Percentiles rank a stretch among this genome's conserved stretches.
These are phyloP conservation scores for Achaetomium macrosporum DNA, from an alignment of 2,329 filamentous ascomycete species.

Conservation along the genomic window DNA sequence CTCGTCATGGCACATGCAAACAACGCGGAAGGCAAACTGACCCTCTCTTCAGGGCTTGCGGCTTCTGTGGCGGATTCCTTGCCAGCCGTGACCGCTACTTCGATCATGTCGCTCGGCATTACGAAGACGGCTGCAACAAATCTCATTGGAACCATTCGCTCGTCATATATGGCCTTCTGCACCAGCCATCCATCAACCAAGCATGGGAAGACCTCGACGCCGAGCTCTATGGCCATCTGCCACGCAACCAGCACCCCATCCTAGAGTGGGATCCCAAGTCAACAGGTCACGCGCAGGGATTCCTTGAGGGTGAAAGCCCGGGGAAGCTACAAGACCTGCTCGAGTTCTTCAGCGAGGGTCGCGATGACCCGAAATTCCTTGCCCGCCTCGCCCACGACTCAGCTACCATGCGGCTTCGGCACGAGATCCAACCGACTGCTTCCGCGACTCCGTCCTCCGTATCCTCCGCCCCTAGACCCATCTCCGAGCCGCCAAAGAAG, in stretches of 20 bases:
- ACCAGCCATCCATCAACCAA: constrained; percentile 56
- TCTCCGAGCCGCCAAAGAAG: constrained; percentile 21
- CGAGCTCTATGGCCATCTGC: constrained; percentile 38
- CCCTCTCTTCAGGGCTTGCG: constrained; percentile 43
- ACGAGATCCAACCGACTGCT: constrained; percentile 13
- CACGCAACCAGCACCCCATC: constrained; percentile 48
- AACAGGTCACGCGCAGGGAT: constrained; percentile 52
- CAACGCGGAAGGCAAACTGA: constrained; percentile 1
- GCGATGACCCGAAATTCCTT: constrained; percentile 51
- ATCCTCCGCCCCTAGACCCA: constrained; percentile 11
- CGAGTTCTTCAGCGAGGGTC: constrained; percentile 57
- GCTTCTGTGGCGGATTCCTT: constrained; percentile 59
- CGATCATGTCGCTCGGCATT: constrained; percentile 63
- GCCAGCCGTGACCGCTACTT: constrained; percentile 61
- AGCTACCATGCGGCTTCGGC: constrained; percentile 29
- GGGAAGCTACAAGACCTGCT: constrained; percentile 59
- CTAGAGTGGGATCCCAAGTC: constrained; percentile 55
- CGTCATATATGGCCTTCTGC: constrained; percentile 61
- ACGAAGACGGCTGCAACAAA: constrained; percentile 57
- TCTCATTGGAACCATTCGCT: constrained; percentile 64
- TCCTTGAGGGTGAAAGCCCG: constrained; percentile 56
- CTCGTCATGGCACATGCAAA: not conserved
- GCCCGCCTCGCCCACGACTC: constrained; percentile 54
- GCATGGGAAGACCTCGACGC: constrained; percentile 55
- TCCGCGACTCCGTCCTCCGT: constrained; percentile 1